Conservation (phyloP, 305 asterid genomes). For the Caryopteris hybrid region DNA sequence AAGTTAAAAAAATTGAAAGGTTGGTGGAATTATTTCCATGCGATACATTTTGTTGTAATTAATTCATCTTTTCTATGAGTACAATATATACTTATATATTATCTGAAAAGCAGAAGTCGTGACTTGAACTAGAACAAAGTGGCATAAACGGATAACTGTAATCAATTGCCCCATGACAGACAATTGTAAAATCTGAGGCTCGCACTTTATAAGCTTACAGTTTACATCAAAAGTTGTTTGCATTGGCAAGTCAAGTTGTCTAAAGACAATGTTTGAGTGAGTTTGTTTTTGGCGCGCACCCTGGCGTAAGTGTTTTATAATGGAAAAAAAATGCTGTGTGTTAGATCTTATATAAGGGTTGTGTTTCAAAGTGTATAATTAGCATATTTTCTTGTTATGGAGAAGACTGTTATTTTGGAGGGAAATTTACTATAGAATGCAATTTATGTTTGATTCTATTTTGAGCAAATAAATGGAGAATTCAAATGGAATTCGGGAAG, state of each 20-base stretch:
- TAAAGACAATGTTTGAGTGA: background rate
- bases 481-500: background rate
- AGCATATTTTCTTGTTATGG: background rate
- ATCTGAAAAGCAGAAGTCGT: background rate
- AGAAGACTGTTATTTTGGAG: background rate
- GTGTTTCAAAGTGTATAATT: background rate
- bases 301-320: background rate
- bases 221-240: background rate
- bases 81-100: background rate
- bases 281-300: background rate
- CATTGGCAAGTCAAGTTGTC: background rate
- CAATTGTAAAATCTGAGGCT: background rate
- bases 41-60: background rate
- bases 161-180: background rate
- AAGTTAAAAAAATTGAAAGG: background rate
- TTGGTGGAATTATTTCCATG: background rate
- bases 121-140: background rate
- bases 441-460: background rate
- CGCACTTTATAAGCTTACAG: background rate
- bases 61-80: background rate
- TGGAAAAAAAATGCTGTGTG: background rate
- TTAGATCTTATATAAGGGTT: background rate
- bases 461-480: background rate
- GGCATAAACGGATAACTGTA: background rate
- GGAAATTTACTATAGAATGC: background rate